phyloP scores from a whole-genome alignment of 2,329 filamentous ascomycete genomes.

The Botrytis elliptica region DNA sequence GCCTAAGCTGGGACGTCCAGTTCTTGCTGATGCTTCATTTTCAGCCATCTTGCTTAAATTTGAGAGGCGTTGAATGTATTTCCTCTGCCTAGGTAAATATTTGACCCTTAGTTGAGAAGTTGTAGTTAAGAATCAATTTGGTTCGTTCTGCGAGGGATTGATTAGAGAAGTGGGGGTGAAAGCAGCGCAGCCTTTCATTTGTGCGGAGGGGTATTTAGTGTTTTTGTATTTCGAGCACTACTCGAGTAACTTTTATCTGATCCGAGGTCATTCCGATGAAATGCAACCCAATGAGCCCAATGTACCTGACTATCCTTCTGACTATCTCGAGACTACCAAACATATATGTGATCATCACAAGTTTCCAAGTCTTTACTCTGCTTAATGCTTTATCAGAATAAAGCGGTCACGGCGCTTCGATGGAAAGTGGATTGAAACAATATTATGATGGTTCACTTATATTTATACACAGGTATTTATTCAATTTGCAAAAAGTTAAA shows the following conservation, averaged over 20 bases:
- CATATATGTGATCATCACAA: background rate
- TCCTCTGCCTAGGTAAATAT: background rate
- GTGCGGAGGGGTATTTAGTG: background rate
- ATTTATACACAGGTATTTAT: background rate
- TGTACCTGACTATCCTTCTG: conserved; percentile 2
- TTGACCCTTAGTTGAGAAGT: background rate
- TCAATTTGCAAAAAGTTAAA: too few relatives aligned
- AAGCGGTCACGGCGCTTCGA: background rate
- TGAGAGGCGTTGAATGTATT: background rate
- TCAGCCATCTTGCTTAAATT: background rate
- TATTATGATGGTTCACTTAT: background rate
- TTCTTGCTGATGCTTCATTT: conserved; percentile 23
- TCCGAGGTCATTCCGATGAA: background rate
- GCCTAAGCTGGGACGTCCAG: conserved; percentile 34
- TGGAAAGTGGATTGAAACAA: background rate
- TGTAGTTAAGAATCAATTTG: background rate
- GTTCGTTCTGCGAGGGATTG: conserved; percentile 5
- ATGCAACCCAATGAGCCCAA: conserved; percentile 8
- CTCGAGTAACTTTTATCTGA: background rate
- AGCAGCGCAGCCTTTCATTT: background rate
- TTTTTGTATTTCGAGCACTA: background rate
- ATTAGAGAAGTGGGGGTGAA: background rate
- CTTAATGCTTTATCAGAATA: background rate
- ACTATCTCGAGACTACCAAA: background rate
- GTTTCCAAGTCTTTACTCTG: background rate